A percentile compares a stretch with the other conserved stretches of the same genome.
Evolutionary conservation across 306 rosid species (phyloP).

Genomic region (Abrus pulchellus): DNA sequence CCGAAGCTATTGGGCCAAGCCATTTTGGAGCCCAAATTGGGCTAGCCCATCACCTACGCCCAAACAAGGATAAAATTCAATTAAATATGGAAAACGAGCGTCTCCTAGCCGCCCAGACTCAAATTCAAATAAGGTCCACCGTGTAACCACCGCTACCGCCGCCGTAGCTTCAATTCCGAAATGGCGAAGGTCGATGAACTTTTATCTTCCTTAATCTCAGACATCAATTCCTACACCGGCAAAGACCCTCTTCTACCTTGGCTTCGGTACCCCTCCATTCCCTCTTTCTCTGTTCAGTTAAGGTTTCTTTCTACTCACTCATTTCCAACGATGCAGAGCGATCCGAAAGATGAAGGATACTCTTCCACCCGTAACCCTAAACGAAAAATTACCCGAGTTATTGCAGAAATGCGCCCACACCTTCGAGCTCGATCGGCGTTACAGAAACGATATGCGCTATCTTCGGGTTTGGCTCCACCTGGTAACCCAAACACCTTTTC

Average conservation of each 20-base stretch:
- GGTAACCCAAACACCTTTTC: constrained; percentile 54
- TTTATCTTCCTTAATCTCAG: constrained; percentile 66
- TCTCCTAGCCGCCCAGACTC: constrained; percentile 42
- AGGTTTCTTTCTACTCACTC: constrained; percentile 19
- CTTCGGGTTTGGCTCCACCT: constrained; percentile 93
- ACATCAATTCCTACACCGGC: constrained; percentile 76
- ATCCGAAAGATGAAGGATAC: constrained; percentile 77
- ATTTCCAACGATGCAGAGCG: constrained; percentile 62
- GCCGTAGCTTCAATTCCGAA: constrained; percentile 5
- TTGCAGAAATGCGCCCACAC: constrained; percentile 75
- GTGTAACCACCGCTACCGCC: constrained; percentile 46
- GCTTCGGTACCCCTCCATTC: constrained; percentile 68
- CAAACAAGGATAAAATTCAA: not conserved
- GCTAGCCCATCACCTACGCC: not conserved
- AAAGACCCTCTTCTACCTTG: constrained; percentile 97
- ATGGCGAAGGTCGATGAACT: constrained; percentile 65
- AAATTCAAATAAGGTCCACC: constrained; percentile 56
- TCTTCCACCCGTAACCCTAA: constrained; percentile 65
- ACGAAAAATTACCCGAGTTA: constrained; percentile 77
- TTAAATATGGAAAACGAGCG: not conserved
- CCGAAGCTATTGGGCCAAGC: too few relatives aligned
- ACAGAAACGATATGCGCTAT: constrained; percentile 82
- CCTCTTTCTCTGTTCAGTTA: constrained; percentile 31
- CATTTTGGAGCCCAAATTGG: not conserved
- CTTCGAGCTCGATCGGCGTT: constrained; percentile 84